Evolutionary conservation across 495 filamentous ascomycete genomes (phyloP), one percentile per base, ranked within the genome.

Genomic region (Xylaria venustula): DNA sequence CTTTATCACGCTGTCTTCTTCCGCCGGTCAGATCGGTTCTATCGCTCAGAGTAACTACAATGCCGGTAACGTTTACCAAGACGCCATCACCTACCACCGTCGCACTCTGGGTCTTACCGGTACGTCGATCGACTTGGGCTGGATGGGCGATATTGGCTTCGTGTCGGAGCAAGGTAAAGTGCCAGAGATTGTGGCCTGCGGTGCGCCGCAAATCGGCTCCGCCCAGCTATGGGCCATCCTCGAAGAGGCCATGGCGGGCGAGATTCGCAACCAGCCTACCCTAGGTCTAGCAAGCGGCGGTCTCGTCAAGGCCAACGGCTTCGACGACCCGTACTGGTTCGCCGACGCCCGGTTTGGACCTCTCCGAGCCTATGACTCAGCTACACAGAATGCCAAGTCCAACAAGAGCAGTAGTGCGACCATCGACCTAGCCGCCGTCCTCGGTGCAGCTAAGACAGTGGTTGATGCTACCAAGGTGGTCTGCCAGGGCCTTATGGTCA

Each of bases 1-100:
- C 73, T 87, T 89, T 65, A 68, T 88, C 45, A 70, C 77, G 14
- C 71, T 86, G 9, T 84, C 82, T n/a, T 88, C 87, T 1, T 61
- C 81, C 0, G 69, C 79, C 7, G 83, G 78, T 3, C 65, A 82
- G 2, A 64, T 83, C n/a, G 85, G 85, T 11, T 77, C 67, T 26
- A 62, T 61, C 11, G 71, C 73, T 0, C 79, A 83, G 62, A 68
- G 77, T 26, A 80, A 81, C 56, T 83, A 83, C 65, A 76, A 77
- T 15, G 74, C 79, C 3, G 81, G 77, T 23, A 86, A 85, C 62
- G 77, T 79, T 6, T 87, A 79, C 68, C 73, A 82, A 14, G 83
- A 82, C 41, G 75, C 74, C 3, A 67, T 82, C 23, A 66, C 69
- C 9, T 71, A 72, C 46, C 66, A 78, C 63, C 72, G 78, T 11